Evolutionary conservation across 1,284 basidiomycete species (phyloP).

Genomic region (Microbotryum violaceum): DNA sequence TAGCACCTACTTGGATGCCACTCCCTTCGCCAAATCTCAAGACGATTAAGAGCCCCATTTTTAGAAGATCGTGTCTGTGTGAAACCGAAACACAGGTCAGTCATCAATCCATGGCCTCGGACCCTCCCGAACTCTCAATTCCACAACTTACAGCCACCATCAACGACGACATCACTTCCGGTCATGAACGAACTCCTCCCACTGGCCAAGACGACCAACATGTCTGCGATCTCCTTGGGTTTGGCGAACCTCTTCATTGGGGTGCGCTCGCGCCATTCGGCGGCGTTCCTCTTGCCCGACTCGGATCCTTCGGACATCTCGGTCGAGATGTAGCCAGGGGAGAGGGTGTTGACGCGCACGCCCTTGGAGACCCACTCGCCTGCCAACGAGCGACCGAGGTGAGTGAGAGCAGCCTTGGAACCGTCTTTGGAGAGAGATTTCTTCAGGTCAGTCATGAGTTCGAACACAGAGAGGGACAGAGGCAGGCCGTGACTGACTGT

Average conservation of each 20-base stretch:
- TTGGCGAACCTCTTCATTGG: constrained; percentile 39
- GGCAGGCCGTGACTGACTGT: constrained; percentile 37
- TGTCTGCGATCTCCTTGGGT: constrained; percentile 39
- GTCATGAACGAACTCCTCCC: constrained; percentile 39
- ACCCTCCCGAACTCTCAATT: no score
- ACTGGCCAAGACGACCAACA: constrained; percentile 37
- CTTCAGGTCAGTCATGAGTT: background rate
- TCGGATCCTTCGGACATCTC: constrained; percentile 38
- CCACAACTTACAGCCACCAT: constrained; percentile 19
- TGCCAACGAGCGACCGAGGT: constrained; percentile 36
- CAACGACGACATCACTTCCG: constrained; percentile 41
- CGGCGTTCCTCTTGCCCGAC: background rate
- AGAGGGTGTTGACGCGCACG: constrained; percentile 41
- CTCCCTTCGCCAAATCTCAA: no score
- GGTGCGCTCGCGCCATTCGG: constrained; percentile 37
- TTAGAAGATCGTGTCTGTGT: no score
- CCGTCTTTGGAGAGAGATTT: background rate
- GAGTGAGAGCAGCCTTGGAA: constrained; percentile 1
- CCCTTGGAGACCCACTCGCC: constrained; percentile 43
- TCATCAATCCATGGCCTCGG: no score
- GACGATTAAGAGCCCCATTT: no score
- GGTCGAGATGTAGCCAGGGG: constrained; percentile 41
- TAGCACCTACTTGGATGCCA: no score
- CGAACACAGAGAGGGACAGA: constrained; percentile 33
- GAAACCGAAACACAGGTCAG: no score